phyloP scores from a whole-genome alignment of 371 early-diverging fungal genomes.

The Rhizopus stolonifer region DNA sequence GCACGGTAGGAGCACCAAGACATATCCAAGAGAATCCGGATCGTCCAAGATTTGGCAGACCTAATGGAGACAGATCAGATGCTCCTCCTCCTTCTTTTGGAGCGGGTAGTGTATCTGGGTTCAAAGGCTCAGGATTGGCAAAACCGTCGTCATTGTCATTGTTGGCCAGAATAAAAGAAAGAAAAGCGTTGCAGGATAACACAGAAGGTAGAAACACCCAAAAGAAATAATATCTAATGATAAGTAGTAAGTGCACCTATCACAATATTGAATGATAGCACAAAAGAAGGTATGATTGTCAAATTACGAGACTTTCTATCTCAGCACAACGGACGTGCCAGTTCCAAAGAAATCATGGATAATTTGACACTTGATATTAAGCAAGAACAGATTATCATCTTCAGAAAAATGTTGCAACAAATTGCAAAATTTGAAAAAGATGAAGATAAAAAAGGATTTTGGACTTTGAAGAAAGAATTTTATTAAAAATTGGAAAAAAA shows the following conservation, averaged over 20 bases:
- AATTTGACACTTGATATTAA: slow-evolving; percentile 45
- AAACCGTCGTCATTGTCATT: slow-evolving; percentile 32
- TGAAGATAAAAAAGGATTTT: slow-evolving; percentile 38
- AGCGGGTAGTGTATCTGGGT: slow-evolving; percentile 41
- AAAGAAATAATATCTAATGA: not conserved
- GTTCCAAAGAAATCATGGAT: slow-evolving; percentile 51
- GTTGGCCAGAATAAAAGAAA: slow-evolving; percentile 50
- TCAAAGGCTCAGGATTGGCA: slow-evolving; percentile 19
- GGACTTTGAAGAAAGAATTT: slow-evolving; percentile 56
- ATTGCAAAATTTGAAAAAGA: slow-evolving; percentile 58
- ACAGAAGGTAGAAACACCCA: slow-evolving; percentile 4
- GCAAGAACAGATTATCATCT: slow-evolving; percentile 53
- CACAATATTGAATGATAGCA: slow-evolving; percentile 22
- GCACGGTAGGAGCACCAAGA: slow-evolving; percentile 59
- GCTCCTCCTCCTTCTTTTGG: slow-evolving; percentile 32
- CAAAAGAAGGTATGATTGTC: slow-evolving; percentile 45
- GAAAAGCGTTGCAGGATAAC: slow-evolving; percentile 34
- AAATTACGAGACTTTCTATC: slow-evolving; percentile 57
- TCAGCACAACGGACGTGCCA: slow-evolving; percentile 46
- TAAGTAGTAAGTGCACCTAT: slow-evolving; percentile 5
- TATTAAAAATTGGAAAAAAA: slow-evolving; percentile 15
- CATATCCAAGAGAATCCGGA: slow-evolving; percentile 10
- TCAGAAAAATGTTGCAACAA: slow-evolving; percentile 67
- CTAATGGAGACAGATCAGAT: slow-evolving; percentile 23
- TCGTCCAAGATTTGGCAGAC: slow-evolving; percentile 48